Evolutionary conservation across 192 early-diverging fungal species (phyloP), one percentile per base, ranked within the genome.

Genomic region (Rhizophagus clarus): DNA sequence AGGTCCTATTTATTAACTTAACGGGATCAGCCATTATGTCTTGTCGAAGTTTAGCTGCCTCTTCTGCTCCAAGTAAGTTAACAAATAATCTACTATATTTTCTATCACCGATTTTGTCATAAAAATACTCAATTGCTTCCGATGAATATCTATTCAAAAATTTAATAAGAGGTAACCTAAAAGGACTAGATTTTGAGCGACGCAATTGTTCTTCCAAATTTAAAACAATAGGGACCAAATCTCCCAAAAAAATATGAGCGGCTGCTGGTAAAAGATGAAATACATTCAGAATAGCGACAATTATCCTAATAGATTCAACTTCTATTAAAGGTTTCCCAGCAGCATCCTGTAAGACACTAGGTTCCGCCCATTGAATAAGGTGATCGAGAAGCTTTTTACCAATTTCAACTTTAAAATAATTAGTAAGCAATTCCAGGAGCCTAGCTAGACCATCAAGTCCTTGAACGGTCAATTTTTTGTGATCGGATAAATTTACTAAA

Each of bases 341-440:
- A 8, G 91, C 91, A 37, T 95, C 94, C 69, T 94, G 91, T 11
- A 98, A 81, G 69, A 95, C 88, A 49, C 89, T 87, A 12, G 96
- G 95, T 56, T 95, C 94, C 40, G 97, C 96, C 97, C 96, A 98
- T 71, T 93, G 90, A 32, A 92, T 90, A 75, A 99, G 85, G 83
- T 99, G 98, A 82, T 99, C 97, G 28, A 99, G 82, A 17, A 99
- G 87, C 88, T 98, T 97, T 76, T 94, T 94, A n/a, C 98, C 97
- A 51, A 99, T 97, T 81, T 99, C 97, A 14, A 96, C 95, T 81
- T 98, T 99, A 87, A 99, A 99, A 83, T 98, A 99, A 84, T 95
- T 98, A 29, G 95, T 96, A 76, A 99, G 82, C 0, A 99, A 88
- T 83, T 97, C 94, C 17, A 99, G 83, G 62, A 99, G 85, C 4